These are phyloP conservation scores for Fusarium vanettenii DNA, from an alignment of 2,329 filamentous ascomycete genomes.

Conservation along the genomic window DNA sequence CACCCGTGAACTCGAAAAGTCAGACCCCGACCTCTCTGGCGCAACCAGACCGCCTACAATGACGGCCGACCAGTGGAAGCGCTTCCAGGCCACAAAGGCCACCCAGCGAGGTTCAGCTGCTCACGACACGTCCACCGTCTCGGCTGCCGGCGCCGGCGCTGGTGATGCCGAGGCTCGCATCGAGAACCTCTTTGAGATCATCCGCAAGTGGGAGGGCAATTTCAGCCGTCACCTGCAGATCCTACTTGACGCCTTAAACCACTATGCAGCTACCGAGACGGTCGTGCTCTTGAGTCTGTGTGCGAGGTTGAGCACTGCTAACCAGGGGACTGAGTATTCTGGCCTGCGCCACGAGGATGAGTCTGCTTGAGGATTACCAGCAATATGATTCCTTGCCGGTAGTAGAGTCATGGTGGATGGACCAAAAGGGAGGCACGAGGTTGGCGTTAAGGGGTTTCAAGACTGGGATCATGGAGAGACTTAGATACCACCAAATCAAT, in stretches of 20 bases:
- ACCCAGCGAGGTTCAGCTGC: conserved; percentile 52
- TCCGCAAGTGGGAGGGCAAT: conserved; percentile 92
- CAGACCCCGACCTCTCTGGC: conserved; percentile 80
- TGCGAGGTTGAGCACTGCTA: conserved; percentile 83
- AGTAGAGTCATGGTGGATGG: neutral
- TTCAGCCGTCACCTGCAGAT: conserved; percentile 95
- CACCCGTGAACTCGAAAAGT: conserved; percentile 83
- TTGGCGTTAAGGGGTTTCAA: conserved; percentile 39
- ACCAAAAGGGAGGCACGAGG: conserved; percentile 1
- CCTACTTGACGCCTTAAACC: conserved; percentile 92
- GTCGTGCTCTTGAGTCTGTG: conserved; percentile 92
- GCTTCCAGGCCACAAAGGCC: conserved; percentile 63
- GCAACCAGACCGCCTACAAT: conserved; percentile 69
- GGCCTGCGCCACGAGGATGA: conserved; percentile 71
- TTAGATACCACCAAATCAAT: conserved; percentile 43
- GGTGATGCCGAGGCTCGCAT: conserved; percentile 62
- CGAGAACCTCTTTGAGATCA: conserved; percentile 84
- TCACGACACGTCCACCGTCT: conserved; percentile 51
- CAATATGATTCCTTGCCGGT: neutral
- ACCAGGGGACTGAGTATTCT: conserved; percentile 77
- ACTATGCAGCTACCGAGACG: conserved; percentile 97
- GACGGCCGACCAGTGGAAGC: conserved; percentile 70
- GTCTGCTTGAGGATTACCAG: conserved; percentile 29
- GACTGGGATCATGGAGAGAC: conserved; percentile 28
- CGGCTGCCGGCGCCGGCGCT: conserved; percentile 40